Conservation (phyloP, 2,329 filamentous ascomycete species). For the Calonectria crousiana region DNA sequence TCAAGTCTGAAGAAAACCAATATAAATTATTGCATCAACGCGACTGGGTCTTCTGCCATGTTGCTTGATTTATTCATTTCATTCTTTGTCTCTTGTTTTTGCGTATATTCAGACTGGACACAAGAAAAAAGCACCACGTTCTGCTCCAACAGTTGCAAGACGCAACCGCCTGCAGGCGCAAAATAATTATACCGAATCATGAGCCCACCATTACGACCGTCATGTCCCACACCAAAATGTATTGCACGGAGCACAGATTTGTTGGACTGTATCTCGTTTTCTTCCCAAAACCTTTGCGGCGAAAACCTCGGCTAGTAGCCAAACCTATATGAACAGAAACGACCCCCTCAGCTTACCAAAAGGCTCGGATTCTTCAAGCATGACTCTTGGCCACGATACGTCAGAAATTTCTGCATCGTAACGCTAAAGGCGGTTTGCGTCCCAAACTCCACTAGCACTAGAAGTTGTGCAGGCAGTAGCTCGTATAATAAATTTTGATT, state of each 20-base stretch:
- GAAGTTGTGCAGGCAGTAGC: neutral
- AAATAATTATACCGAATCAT: neutral
- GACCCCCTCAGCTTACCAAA: neutral
- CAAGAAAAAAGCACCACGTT: neutral
- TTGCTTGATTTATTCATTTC: too few species aligned
- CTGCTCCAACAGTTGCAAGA: neutral
- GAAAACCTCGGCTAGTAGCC: rapidly evolving
- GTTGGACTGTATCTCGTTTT: neutral
- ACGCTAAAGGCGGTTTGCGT: neutral
- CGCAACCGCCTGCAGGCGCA: neutral
- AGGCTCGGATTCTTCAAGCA: neutral
- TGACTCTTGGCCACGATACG: neutral
- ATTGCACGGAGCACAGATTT: neutral
- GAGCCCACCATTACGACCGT: neutral
- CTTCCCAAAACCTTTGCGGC: neutral
- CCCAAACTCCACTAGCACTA: neutral
- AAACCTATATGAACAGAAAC: neutral
- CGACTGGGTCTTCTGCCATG: rapidly evolving
- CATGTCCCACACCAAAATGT: neutral
- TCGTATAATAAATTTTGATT: neutral
- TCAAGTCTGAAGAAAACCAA: neutral
- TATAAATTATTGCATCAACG: neutral
- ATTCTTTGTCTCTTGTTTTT: too few species aligned
- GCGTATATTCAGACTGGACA: too few species aligned
- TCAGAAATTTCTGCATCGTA: neutral